These are phyloP conservation scores for Rhodotorula sphaerocarpa DNA, from an alignment of 768 basidiomycete species.

Conservation along the genomic window DNA sequence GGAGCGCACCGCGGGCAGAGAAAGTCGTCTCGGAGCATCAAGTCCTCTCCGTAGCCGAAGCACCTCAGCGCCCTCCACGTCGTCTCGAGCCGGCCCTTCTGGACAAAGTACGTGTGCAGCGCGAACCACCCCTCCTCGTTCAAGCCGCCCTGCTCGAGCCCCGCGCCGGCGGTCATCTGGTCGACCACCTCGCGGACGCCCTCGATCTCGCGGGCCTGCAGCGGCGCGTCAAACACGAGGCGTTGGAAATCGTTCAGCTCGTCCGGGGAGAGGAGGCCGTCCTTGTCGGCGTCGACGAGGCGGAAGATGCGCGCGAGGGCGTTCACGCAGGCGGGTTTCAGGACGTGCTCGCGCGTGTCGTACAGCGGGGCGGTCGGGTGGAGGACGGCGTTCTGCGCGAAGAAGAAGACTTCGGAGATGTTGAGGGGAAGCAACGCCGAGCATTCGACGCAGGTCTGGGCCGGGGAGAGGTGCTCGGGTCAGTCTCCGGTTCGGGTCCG, in stretches of 20 bases:
- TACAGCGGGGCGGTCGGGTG: constrained; percentile 96
- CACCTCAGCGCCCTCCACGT: constrained; percentile 94
- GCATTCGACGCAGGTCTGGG: constrained; percentile 83
- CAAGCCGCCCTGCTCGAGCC: constrained; percentile 51
- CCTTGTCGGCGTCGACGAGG: constrained; percentile 88
- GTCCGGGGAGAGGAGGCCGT: constrained; percentile 75
- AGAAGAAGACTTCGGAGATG: constrained; percentile 95
- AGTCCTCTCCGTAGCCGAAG: constrained; percentile 92
- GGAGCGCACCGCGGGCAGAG: constrained; percentile 70
- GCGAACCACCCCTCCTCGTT: constrained; percentile 90
- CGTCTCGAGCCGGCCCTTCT: constrained; percentile 86
- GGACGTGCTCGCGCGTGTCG: constrained; percentile 87
- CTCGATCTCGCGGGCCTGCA: constrained; percentile 86
- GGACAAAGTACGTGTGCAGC: constrained; percentile 93
- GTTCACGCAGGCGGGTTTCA: constrained; percentile 83
- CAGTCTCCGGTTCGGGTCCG: not conserved
- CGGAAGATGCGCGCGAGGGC: constrained; percentile 92
- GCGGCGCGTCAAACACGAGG: constrained; percentile 88
- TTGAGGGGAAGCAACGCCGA: constrained; percentile 35
- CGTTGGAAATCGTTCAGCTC: constrained; percentile 97
- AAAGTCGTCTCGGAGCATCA: constrained; percentile 79
- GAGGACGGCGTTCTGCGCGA: constrained; percentile 93
- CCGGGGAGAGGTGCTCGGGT: not conserved
- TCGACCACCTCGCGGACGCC: constrained; percentile 87
- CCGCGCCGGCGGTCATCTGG: constrained; percentile 30